phyloP scores from a whole-genome alignment of 2,329 filamentous ascomycete species.

The Stylonectria norvegica region DNA sequence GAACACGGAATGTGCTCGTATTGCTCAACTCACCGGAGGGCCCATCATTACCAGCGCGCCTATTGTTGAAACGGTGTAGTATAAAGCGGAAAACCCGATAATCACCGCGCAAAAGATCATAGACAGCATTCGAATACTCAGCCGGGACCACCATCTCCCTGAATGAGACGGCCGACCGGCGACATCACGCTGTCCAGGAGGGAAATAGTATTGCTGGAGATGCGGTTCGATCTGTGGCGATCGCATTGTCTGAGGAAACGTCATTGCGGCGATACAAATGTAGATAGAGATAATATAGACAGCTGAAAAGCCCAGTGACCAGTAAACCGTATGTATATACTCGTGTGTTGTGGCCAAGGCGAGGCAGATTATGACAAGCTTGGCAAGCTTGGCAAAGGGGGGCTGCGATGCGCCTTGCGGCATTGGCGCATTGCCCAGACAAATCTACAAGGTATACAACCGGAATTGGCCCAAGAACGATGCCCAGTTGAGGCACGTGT shows the following conservation, averaged over 20 bases:
- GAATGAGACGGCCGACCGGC: not conserved
- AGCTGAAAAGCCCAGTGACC: not conserved
- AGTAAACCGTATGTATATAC: not conserved
- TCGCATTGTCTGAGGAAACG: not conserved
- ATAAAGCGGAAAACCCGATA: constrained; percentile 9
- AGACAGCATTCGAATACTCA: constrained; percentile 10
- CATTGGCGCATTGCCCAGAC: not conserved
- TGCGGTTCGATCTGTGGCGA: not conserved
- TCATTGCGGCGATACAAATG: not conserved
- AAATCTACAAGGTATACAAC: too few species aligned
- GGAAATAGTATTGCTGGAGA: not conserved
- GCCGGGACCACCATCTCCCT: constrained; percentile 7
- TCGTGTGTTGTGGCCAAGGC: too few species aligned
- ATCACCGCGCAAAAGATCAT: constrained; percentile 3
- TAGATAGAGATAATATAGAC: not conserved
- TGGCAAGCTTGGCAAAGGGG: not conserved
- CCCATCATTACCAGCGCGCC: constrained; percentile 15
- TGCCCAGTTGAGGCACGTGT: not conserved
- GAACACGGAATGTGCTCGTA: not conserved
- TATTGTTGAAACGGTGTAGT: constrained; percentile 9
- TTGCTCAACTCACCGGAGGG: constrained; percentile 9
- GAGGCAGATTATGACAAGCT: not conserved
- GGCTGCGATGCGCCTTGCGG: not conserved
- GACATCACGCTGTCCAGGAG: not conserved
- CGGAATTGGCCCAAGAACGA: not conserved